Conservation (phyloP, 805 yeast genomes). For the Cyberlindnera sargentensis region DNA sequence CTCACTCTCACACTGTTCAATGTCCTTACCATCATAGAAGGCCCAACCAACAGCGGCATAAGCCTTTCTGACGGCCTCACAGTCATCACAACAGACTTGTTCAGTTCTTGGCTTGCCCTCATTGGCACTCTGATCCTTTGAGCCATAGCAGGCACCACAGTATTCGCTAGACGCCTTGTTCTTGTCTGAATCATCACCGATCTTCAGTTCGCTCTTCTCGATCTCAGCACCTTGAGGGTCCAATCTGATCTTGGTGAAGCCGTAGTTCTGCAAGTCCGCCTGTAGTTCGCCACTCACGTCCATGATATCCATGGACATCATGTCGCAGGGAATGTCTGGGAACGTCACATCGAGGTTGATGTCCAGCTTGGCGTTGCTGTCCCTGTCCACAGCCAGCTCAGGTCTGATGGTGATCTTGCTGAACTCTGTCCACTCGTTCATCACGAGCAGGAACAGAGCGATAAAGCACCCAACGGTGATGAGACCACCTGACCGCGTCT, state of each 20-base stretch:
- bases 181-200: conserved; percentile 30
- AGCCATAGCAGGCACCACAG: conserved; percentile 93
- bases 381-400: conserved; percentile 84
- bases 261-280: conserved; percentile 60
- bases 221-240: conserved; percentile 44
- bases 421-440: conserved; percentile 75
- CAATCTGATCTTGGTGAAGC: conserved; percentile 65
- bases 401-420: conserved; percentile 63
- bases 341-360: conserved; percentile 78
- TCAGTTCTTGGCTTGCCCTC: conserved; percentile 31
- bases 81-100: conserved; percentile 72
- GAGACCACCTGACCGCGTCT: conserved; percentile 85
- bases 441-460: conserved; percentile 53
- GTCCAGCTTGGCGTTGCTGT: conserved; percentile 64
- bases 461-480: conserved; percentile 68
- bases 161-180: conserved; percentile 34
- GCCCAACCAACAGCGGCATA: conserved; percentile 80
- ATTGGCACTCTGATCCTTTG: conserved; percentile 51
- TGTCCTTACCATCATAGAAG: conserved; percentile 79
- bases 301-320: conserved; percentile 76
- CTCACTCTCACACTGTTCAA: conserved; percentile 86
- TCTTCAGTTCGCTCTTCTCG: conserved; percentile 32
- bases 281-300: conserved; percentile 85
- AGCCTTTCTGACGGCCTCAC: conserved; percentile 75
- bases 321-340: conserved; percentile 80